A percentile compares a stretch with the other conserved stretches of the same genome.
phyloP scores from a whole-genome alignment of 2,329 filamentous ascomycete genomes.

The Aspergillus viridinutans region DNA sequence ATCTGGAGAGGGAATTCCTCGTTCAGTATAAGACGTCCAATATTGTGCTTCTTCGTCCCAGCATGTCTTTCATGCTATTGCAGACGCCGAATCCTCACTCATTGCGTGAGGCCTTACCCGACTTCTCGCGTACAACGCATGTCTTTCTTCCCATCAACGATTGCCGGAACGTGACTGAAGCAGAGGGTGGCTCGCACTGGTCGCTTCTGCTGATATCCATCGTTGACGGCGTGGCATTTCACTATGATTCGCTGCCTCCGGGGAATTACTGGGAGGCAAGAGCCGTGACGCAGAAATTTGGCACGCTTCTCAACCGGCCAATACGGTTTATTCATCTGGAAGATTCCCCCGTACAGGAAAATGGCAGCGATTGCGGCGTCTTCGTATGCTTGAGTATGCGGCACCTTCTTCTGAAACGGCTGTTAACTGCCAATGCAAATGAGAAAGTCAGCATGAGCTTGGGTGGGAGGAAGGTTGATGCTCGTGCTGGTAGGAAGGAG shows the following conservation, averaged over 20 bases:
- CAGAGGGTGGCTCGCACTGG: constrained; percentile 95
- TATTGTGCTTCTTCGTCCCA: constrained; percentile 85
- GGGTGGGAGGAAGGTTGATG: constrained; percentile 78
- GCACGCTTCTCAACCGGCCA: constrained; percentile 62
- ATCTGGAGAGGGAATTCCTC: constrained; percentile 85
- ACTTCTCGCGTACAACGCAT: constrained; percentile 78
- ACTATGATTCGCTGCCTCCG: constrained; percentile 84
- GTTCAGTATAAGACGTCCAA: constrained; percentile 73
- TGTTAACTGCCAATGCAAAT: constrained; percentile 72
- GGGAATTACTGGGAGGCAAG: constrained; percentile 72
- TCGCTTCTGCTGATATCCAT: constrained; percentile 84
- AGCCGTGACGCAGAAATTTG: constrained; percentile 65
- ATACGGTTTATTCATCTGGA: constrained; percentile 71
- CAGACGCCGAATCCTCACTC: constrained; percentile 59
- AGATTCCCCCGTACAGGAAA: constrained; percentile 87
- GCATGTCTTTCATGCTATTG: constrained; percentile 88
- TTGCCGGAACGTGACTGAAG: constrained; percentile 65
- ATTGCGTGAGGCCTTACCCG: constrained; percentile 66
- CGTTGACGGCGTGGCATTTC: constrained; percentile 87
- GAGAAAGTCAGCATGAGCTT: constrained; percentile 95
- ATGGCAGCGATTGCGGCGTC: constrained; percentile 89
- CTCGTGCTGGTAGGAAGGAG: constrained; percentile 74
- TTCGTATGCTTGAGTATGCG: constrained; percentile 96
- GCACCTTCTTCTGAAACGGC: constrained; percentile 78
- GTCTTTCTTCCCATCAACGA: constrained; percentile 97